Conservation (phyloP, 2,329 filamentous ascomycete species). For the Alternaria gansuensis region DNA sequence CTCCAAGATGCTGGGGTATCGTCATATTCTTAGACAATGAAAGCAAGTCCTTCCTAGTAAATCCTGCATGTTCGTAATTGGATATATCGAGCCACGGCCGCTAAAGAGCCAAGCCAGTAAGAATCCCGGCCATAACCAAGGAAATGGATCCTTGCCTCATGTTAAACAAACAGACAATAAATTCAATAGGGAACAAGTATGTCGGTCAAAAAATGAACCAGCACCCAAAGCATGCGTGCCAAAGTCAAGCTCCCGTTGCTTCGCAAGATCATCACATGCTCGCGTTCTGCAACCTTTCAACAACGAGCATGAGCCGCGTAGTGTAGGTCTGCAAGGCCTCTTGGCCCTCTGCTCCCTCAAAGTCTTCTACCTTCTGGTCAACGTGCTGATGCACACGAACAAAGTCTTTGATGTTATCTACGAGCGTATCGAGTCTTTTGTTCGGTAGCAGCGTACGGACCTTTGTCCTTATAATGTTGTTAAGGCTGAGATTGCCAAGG, state of each 20-base stretch:
- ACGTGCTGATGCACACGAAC: slow-evolving; percentile 67
- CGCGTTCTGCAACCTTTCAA: slow-evolving; percentile 55
- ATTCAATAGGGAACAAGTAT: slow-evolving; percentile 15
- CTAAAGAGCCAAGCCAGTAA: slow-evolving; percentile 14
- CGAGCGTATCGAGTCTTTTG: slow-evolving; percentile 59
- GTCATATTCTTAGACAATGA: background rate
- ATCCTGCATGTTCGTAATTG: slow-evolving; percentile 16
- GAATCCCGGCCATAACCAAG: slow-evolving; percentile 15
- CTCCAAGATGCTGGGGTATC: slow-evolving; percentile 14
- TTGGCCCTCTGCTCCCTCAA: slow-evolving; percentile 59
- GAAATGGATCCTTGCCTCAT: background rate
- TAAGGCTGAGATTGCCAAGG: slow-evolving; percentile 79
- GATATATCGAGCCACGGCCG: slow-evolving; percentile 30
- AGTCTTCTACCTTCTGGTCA: slow-evolving; percentile 58
- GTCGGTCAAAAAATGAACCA: background rate
- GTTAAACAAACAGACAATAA: slow-evolving; percentile 3
- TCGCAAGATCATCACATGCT: slow-evolving; percentile 16
- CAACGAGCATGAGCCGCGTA: slow-evolving; percentile 62
- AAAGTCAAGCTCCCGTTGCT: slow-evolving; percentile 4
- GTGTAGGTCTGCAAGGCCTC: slow-evolving; percentile 62
- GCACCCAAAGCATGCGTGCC: background rate
- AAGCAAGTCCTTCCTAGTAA: slow-evolving; percentile 9
- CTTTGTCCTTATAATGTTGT: slow-evolving; percentile 55
- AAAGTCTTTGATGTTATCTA: slow-evolving; percentile 70
- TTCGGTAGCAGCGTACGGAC: slow-evolving; percentile 57